Evolutionary conservation across 495 filamentous ascomycete genomes (phyloP), one percentile per base, ranked within the genome.

Genomic region (Durotheca rogersii): DNA sequence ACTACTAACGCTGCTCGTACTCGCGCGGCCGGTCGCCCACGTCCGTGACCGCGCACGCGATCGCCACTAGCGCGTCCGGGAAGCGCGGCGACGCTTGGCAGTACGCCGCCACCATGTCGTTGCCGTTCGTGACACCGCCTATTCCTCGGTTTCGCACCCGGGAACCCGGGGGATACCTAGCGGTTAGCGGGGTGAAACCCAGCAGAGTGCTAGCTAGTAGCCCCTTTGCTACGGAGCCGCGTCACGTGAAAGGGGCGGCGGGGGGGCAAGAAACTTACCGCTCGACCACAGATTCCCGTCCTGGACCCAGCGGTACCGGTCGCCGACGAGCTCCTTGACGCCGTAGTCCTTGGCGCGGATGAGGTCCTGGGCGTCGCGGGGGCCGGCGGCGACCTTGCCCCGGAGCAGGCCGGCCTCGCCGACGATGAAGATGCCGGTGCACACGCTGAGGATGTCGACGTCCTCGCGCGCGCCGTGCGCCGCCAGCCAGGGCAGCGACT

Each of bases 111-210:
- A 82, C 75, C 34, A 84, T 68, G 51, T 86, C 82, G 53, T 81
- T 79, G 6, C 81, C 80, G 51, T 83, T 84, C 17, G 81, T 84
- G 17, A 85, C 71, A 33, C 79, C 80, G 6, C 80, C 80, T 83
- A 33, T 48, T 27, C 23, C 4, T 27, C 9, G 23, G 23, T n/a
- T n/a, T n/a, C n/a, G n/a, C n/a, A n/a, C n/a, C n/a, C n/a, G n/a
- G n/a, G n/a, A n/a, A n/a, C n/a, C n/a, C n/a, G n/a, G n/a, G n/a
- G n/a, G n/a, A n/a, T n/a, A n/a, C n/a, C n/a, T n/a, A n/a, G n/a
- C n/a, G n/a, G n/a, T n/a, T n/a, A n/a, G n/a, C n/a, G n/a, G n/a
- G n/a, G n/a, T n/a, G n/a, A n/a, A n/a, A n/a, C n/a, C n/a, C n/a
- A n/a, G n/a, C n/a, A n/a, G n/a, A n/a, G n/a, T n/a, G n/a, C n/a